Conservation (phyloP, 2,329 filamentous ascomycete genomes). For the Coniochaeta sp. region DNA sequence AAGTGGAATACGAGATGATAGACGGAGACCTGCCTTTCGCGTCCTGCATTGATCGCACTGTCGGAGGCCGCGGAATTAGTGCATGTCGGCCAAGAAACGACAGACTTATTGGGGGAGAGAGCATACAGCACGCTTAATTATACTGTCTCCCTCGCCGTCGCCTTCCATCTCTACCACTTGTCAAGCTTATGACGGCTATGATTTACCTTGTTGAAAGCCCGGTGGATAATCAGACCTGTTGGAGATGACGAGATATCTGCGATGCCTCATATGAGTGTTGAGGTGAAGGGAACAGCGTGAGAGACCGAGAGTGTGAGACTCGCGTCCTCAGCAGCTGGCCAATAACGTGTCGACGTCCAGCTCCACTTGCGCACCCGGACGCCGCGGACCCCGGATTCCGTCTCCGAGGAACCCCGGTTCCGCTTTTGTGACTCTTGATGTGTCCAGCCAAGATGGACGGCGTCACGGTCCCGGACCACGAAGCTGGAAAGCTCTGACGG, state of each 20-base stretch:
- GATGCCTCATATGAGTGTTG: not conserved
- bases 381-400: not conserved
- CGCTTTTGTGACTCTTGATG: not conserved
- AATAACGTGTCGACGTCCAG: not conserved
- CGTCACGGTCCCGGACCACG: not conserved
- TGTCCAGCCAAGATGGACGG: not conserved
- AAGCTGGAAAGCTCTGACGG: not conserved
- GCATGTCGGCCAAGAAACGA: not conserved
- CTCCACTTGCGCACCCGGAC: not conserved
- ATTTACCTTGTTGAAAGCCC: not conserved
- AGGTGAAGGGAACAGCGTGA: not conserved
- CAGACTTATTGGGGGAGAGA: not conserved
- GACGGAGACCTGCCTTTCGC: slow-evolving; percentile 23
- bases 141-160: slow-evolving; percentile 3
- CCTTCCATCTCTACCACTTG: not conserved
- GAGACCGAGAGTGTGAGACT: not conserved
- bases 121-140: slow-evolving; percentile 9
- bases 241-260: not conserved
- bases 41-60: slow-evolving; percentile 32
- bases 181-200: not conserved
- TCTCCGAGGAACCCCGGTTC: not conserved
- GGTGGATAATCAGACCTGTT: not conserved
- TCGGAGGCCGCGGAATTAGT: slow-evolving; percentile 3
- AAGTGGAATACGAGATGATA: not conserved
- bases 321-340: not conserved